phyloP scores from a whole-genome alignment of 2,329 filamentous ascomycete species.

The Escovopsis sp. region DNA sequence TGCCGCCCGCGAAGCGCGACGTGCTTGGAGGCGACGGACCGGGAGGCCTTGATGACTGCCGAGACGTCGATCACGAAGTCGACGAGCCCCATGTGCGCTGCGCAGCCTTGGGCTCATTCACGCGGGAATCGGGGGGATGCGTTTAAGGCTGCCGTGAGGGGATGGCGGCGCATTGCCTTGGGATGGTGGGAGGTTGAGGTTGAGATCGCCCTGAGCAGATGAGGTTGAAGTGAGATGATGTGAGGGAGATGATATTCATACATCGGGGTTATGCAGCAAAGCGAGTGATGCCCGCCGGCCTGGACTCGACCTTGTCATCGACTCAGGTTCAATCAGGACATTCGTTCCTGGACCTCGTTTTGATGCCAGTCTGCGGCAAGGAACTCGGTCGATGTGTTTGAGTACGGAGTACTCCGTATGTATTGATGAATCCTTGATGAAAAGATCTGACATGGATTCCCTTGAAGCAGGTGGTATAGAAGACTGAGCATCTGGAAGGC shows the following conservation, averaged over 20 bases:
- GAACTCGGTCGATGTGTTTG: too few relatives aligned
- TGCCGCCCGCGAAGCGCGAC: slow-evolving; percentile 40
- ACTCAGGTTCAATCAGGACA: too few relatives aligned
- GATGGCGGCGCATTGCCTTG: background rate
- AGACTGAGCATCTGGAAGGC: too few relatives aligned
- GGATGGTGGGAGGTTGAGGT: background rate
- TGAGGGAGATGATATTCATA: background rate
- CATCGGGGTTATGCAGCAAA: slow-evolving; percentile 17
- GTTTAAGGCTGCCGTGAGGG: background rate
- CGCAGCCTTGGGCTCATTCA: slow-evolving; percentile 10
- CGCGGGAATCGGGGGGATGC: slow-evolving; percentile 9
- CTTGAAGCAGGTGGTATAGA: too few relatives aligned
- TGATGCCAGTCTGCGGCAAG: too few relatives aligned
- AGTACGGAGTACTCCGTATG: too few relatives aligned
- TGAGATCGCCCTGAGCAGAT: background rate
- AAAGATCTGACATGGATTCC: too few relatives aligned
- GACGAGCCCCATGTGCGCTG: slow-evolving; percentile 39
- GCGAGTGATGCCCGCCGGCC: too few relatives aligned
- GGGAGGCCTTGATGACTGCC: slow-evolving; percentile 53
- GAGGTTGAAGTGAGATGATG: background rate
- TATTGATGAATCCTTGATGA: too few relatives aligned
- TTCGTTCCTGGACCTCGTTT: too few relatives aligned
- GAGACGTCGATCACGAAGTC: slow-evolving; percentile 54
- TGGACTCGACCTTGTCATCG: too few relatives aligned
- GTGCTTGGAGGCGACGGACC: slow-evolving; percentile 49